phyloP scores from a whole-genome alignment of 768 basidiomycete genomes.

The Boletus rubroflammeus region DNA sequence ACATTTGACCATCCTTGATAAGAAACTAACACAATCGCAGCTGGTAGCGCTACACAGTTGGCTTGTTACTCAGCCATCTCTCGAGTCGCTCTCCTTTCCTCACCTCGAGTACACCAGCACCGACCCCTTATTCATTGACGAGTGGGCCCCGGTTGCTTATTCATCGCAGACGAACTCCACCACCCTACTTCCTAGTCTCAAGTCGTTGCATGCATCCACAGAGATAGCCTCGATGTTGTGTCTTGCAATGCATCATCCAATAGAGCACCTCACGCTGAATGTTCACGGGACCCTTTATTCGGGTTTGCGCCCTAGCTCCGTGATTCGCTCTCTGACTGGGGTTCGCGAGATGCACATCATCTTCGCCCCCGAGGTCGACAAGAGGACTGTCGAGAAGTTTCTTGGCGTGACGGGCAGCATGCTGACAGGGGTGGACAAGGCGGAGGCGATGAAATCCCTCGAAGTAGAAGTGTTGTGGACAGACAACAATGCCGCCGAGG shows the following conservation, averaged over 20 bases:
- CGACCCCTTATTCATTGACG: constrained; percentile 2
- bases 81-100: constrained; percentile 29
- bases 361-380: constrained; percentile 32
- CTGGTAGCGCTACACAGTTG: constrained; percentile 19
- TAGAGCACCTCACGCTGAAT: constrained; percentile 22
- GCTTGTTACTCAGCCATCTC: constrained; percentile 23
- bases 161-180: not conserved
- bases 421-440: constrained; percentile 13
- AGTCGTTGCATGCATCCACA: constrained; percentile 27
- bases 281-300: constrained; percentile 29
- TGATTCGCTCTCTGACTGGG: constrained; percentile 27
- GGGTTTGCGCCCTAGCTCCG: constrained; percentile 26
- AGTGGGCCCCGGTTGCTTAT: constrained; percentile 3
- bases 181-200: constrained; percentile 23
- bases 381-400: constrained; percentile 32
- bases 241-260: constrained; percentile 12
- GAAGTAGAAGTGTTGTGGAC: constrained; percentile 30
- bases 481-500: constrained; percentile 29
- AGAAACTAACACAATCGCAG: constrained; percentile 21
- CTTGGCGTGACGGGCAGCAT: constrained; percentile 24
- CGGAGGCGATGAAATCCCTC: constrained; percentile 16
- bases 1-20: constrained; percentile 29
- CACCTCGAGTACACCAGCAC: constrained; percentile 16
- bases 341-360: constrained; percentile 29
- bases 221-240: constrained; percentile 21